These are phyloP conservation scores for Silybum marianum DNA, from an alignment of 129 eudicot genomes.

Conservation along the genomic window DNA sequence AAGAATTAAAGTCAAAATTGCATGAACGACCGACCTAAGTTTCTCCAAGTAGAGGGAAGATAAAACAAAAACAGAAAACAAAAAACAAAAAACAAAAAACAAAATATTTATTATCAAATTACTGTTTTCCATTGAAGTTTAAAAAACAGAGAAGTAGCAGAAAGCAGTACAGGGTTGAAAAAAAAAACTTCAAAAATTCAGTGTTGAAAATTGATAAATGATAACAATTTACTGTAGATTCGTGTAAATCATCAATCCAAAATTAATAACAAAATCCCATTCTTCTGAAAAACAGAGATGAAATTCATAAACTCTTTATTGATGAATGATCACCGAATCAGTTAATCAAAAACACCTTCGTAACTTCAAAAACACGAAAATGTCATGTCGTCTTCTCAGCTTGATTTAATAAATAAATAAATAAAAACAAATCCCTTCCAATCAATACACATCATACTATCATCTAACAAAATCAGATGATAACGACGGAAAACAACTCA, in stretches of 20 bases:
- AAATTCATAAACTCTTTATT: neutral
- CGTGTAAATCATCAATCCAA: neutral
- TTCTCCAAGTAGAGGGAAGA: neutral
- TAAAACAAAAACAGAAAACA: neutral
- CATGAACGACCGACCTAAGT: slow-evolving; percentile 25
- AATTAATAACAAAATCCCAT: neutral
- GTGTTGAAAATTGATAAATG: neutral
- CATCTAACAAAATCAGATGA: neutral
- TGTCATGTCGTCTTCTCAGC: neutral
- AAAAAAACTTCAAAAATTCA: too few relatives aligned
- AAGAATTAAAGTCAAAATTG: slow-evolving; percentile 13
- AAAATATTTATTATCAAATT: neutral
- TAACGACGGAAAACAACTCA: slow-evolving; percentile 5
- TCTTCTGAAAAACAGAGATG: slow-evolving; percentile 8
- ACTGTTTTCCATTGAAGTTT: neutral
- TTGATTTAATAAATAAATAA: neutral
- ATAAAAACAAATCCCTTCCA: neutral
- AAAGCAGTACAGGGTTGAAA: neutral
- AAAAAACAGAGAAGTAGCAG: neutral
- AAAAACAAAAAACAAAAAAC: neutral
- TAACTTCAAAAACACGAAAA: neutral
- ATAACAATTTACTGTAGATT: neutral
- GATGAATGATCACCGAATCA: neutral
- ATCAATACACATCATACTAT: neutral
- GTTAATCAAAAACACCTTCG: neutral